Percentiles rank a stretch among this genome's conserved stretches.
These are phyloP conservation scores for Pistacia atlantica DNA, from an alignment of 345 rosid species.

Conservation along the genomic window DNA sequence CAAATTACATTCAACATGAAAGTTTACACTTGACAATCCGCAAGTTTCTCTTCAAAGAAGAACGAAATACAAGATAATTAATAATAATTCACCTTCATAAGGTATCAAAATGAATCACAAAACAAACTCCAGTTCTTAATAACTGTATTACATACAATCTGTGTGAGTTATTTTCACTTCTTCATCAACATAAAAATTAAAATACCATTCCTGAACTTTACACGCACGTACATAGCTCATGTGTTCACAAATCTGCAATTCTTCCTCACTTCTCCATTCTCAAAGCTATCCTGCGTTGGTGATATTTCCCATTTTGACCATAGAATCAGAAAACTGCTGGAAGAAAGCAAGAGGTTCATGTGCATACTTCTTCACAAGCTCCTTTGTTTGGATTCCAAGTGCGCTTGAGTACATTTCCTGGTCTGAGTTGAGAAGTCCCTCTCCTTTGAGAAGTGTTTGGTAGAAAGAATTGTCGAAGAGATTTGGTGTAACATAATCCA, in stretches of 20 bases:
- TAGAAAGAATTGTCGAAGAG: slow-evolving; percentile 77
- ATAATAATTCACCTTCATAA: too few relatives aligned
- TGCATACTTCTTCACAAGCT: slow-evolving; percentile 66
- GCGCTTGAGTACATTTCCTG: slow-evolving; percentile 79
- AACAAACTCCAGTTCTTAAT: not conserved
- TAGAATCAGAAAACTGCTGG: slow-evolving; percentile 76
- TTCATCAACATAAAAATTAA: not conserved
- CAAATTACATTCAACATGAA: too few relatives aligned
- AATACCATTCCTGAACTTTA: too few relatives aligned
- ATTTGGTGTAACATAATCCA: slow-evolving; percentile 74
- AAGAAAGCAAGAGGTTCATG: slow-evolving; percentile 65
- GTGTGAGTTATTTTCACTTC: slow-evolving; percentile 7
- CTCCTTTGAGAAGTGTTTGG: slow-evolving; percentile 54
- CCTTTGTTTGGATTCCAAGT: slow-evolving; percentile 55
- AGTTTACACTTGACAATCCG: too few relatives aligned
- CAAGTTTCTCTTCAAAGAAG: too few relatives aligned
- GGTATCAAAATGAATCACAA: not conserved
- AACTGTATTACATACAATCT: not conserved
- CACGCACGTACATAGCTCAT: slow-evolving; percentile 18
- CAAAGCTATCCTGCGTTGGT: slow-evolving; percentile 58
- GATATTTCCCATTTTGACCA: slow-evolving; percentile 91
- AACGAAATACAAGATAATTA: too few relatives aligned
- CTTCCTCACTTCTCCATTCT: slow-evolving; percentile 72
- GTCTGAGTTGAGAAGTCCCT: slow-evolving; percentile 78
- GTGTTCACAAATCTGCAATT: slow-evolving; percentile 86